phyloP scores from a whole-genome alignment of 2,329 filamentous ascomycete species.

The Aquanectria penicillioides region DNA sequence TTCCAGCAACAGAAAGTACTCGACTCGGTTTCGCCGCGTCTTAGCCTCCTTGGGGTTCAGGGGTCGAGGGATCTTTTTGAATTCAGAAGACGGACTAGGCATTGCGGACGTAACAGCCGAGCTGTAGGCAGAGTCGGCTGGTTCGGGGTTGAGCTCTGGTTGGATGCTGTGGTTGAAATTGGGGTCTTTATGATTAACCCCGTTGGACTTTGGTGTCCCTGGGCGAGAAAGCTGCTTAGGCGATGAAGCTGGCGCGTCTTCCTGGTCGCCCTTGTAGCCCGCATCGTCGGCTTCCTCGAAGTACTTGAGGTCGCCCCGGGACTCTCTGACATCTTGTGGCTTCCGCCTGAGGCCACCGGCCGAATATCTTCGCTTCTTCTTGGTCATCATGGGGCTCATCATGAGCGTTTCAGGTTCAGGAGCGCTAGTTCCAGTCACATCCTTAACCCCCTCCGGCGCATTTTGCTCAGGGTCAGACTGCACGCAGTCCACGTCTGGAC shows the following conservation, averaged over 20 bases:
- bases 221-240: not conserved
- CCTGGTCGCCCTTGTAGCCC: conserved; percentile 74
- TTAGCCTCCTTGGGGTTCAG: conserved; percentile 83
- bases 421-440: conserved; percentile 71
- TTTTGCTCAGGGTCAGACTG: conserved; percentile 48
- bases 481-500: conserved; percentile 39
- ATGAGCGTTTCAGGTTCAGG: conserved; percentile 68
- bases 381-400: conserved; percentile 50
- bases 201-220: conserved; percentile 21
- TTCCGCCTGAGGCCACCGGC: conserved; percentile 83
- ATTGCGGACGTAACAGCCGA: conserved; percentile 46
- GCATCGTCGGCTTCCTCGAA: conserved; percentile 90
- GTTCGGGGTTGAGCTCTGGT: conserved; percentile 17
- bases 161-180: too few species aligned
- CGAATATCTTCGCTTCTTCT: conserved; percentile 80
- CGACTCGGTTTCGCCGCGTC: conserved; percentile 73
- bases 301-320: conserved; percentile 84
- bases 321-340: conserved; percentile 75
- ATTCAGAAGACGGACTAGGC: conserved; percentile 49
- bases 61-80: conserved; percentile 64
- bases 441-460: conserved; percentile 54
- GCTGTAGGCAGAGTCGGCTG: conserved; percentile 49
- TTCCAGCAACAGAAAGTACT: conserved; percentile 93
- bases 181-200: too few species aligned
- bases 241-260: conserved; percentile 24